phyloP scores from a whole-genome alignment of 176 grass and related monocot species.

The Lolium perenne region DNA sequence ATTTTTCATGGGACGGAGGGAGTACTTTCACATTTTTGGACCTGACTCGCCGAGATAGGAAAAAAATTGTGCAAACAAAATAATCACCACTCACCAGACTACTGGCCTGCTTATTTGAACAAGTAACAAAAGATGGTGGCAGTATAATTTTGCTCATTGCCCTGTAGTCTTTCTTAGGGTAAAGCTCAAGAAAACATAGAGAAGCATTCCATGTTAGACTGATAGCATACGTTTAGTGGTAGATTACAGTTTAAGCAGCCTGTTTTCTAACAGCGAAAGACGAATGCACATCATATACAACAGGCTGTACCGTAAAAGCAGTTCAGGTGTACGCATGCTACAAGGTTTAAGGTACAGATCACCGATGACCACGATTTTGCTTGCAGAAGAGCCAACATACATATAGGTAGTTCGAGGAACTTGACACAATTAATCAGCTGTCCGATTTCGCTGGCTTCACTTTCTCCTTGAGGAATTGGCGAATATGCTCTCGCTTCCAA shows the following conservation, averaged over 20 bases:
- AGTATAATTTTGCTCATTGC: background rate
- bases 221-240: background rate
- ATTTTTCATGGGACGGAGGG: no score
- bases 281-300: background rate
- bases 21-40: no score
- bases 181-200: background rate
- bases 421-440: conserved; percentile 33
- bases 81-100: background rate
- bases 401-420: background rate
- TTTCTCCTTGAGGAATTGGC: conserved; percentile 87
- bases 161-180: background rate
- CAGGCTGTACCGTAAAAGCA: conserved; percentile 18
- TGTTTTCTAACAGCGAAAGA: background rate
- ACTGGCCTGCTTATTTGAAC: background rate
- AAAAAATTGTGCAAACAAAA: no score
- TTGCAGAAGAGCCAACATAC: background rate
- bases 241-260: background rate
- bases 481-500: conserved; percentile 95
- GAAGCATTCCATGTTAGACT: background rate
- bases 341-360: background rate
- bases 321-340: background rate
- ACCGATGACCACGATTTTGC: background rate
- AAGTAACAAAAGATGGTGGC: background rate
- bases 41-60: no score
- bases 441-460: conserved; percentile 61